Evolutionary conservation across 306 rosid species (phyloP).

Genomic region (Quercus rubra): DNA sequence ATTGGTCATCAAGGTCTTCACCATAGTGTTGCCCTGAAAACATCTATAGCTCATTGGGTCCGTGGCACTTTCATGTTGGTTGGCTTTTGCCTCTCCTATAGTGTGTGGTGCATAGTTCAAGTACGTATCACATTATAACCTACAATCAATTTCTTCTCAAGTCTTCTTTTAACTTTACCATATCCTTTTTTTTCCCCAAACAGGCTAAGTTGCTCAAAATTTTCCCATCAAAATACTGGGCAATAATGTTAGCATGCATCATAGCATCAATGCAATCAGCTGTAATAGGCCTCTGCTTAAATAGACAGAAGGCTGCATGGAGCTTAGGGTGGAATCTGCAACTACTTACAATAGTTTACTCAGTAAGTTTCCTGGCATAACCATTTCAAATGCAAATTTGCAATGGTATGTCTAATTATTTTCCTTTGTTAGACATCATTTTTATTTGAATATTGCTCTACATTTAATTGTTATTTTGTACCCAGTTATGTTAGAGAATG

Average conservation of each 20-base stretch:
- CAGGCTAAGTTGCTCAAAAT: constrained; percentile 47
- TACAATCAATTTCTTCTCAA: too few species aligned
- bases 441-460: too few species aligned
- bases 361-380: constrained; percentile 27
- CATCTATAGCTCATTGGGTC: constrained; percentile 35
- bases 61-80: constrained; percentile 53
- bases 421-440: too few species aligned
- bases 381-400: too few species aligned
- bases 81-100: constrained; percentile 44
- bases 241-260: constrained; percentile 50
- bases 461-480: too few species aligned
- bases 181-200: not conserved
- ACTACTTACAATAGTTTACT: constrained; percentile 56
- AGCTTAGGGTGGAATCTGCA: constrained; percentile 52
- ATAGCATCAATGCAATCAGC: constrained; percentile 48
- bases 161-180: not conserved
- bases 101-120: constrained; percentile 54
- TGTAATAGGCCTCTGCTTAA: constrained; percentile 40
- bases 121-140: constrained; percentile 22
- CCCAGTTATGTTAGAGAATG: too few species aligned
- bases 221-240: constrained; percentile 52
- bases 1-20: constrained; percentile 28
- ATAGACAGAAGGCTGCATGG: constrained; percentile 43
- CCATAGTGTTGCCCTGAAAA: not conserved
- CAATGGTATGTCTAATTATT: too few species aligned